A percentile compares a stretch with the other conserved stretches of the same genome.
Conservation (phyloP, 441 rosid species). For the Euphorbia celastroides region DNA sequence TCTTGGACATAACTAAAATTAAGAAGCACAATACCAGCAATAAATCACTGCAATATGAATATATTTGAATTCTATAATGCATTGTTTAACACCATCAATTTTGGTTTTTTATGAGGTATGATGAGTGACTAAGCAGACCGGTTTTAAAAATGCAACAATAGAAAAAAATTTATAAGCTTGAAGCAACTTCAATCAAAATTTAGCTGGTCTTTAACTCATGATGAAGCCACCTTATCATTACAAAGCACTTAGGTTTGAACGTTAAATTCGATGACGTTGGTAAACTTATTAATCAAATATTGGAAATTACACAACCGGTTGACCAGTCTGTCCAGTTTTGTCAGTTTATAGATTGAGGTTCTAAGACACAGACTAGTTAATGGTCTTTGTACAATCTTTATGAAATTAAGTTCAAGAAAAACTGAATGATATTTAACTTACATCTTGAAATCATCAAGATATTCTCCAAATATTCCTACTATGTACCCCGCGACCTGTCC, state of each 20-base stretch:
- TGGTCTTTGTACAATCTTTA: too few relatives aligned
- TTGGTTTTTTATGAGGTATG: neutral
- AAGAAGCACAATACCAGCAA: slow-evolving; percentile 18
- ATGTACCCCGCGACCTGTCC: slow-evolving; percentile 95
- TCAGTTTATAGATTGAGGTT: neutral
- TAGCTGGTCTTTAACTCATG: neutral
- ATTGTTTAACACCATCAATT: neutral
- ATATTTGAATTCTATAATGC: neutral
- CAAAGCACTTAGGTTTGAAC: neutral
- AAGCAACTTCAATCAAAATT: neutral
- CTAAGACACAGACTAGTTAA: too few relatives aligned
- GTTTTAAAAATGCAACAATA: neutral
- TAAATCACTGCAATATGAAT: neutral
- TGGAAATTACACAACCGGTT: neutral
- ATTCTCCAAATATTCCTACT: slow-evolving; percentile 92
- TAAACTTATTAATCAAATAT: neutral
- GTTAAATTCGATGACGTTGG: neutral
- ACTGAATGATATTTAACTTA: slow-evolving; percentile 34
- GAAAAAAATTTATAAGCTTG: neutral
- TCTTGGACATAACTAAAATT: slow-evolving; percentile 83
- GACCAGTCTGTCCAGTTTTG: neutral
- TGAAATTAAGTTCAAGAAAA: slow-evolving; percentile 4
- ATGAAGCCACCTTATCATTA: neutral
- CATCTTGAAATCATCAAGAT: slow-evolving; percentile 91
- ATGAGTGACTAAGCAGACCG: neutral